Percentiles rank a stretch among this genome's conserved stretches.
These are phyloP conservation scores for Cylindrotheca fusiformis DNA, from an alignment of 108 stramenopile species.

Conservation along the genomic window DNA sequence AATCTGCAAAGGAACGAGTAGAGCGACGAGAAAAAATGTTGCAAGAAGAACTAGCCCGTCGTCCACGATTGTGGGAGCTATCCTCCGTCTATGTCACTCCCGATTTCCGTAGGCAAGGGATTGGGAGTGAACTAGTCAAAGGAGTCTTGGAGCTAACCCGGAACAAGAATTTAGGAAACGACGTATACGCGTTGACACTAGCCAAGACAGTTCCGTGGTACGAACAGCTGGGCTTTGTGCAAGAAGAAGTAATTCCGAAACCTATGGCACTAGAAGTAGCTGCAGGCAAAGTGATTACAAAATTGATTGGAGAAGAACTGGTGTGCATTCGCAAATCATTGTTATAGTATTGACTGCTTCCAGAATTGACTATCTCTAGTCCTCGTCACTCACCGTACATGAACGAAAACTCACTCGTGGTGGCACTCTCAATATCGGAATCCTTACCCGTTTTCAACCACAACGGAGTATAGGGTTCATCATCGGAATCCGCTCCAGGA, in stretches of 20 bases:
- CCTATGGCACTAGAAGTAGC: slow-evolving; percentile 29
- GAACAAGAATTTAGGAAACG: slow-evolving; percentile 10
- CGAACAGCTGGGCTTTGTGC: slow-evolving; percentile 21
- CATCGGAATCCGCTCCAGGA: not conserved
- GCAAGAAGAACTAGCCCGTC: not conserved
- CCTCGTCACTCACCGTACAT: too few relatives aligned
- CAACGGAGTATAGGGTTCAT: too few relatives aligned
- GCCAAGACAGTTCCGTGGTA: slow-evolving; percentile 31
- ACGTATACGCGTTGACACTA: slow-evolving; percentile 36
- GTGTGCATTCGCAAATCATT: slow-evolving; percentile 12
- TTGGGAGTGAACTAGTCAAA: slow-evolving; percentile 30
- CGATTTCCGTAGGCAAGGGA: slow-evolving; percentile 17
- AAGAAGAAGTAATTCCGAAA: slow-evolving; percentile 19
- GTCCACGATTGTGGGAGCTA: slow-evolving; percentile 33
- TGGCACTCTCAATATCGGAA: too few relatives aligned
- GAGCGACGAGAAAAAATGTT: slow-evolving; percentile 21
- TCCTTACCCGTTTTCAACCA: too few relatives aligned
- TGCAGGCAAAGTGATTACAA: slow-evolving; percentile 27
- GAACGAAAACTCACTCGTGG: too few relatives aligned
- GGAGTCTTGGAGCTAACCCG: slow-evolving; percentile 21
- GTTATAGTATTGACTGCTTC: too few relatives aligned
- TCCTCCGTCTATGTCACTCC: slow-evolving; percentile 40
- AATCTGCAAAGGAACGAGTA: slow-evolving; percentile 14
- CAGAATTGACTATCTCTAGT: too few relatives aligned
- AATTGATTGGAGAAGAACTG: slow-evolving; percentile 23